Base-by-base conservation (phyloP, 345 rosid genomes). In the Populus deltoides region DNA sequence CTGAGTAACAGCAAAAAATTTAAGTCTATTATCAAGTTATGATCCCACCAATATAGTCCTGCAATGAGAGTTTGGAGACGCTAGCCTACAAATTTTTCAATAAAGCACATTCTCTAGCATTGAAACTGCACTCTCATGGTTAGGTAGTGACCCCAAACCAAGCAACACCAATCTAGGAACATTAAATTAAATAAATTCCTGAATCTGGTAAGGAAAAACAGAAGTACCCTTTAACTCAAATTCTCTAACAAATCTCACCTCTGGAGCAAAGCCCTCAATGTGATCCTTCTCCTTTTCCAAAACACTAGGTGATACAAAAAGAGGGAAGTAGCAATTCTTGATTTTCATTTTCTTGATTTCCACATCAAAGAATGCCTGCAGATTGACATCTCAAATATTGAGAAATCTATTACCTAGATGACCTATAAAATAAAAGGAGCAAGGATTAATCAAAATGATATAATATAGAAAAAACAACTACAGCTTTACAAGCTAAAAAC, bases 231-330 rank as follows among this genome's bases (percentile, higher is more conserved):
- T 53, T 53, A 53, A 63, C 35, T 33, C 36, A 33, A 33, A 33
- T 4, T 33, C 36, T 33, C 5, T 33, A 33, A 33, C 5, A 33
- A 61, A 75, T 73, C 85, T 86, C 35, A 93, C 99, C 97, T 93
- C 99, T 1, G 97, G 97, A 75, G 99, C 97, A 80, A 96, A 96
- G 49, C 98, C 99, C 78, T 96, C 98, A 0, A 96, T 68, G 78
- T 96, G 98, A 81, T 96, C 97, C 88, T 92, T 93, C 87, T 96
- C 99, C 86, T 89, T 96, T 79, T 92, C 90, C 53, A 93, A 79
- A 69, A 90, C 97, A 84, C 83, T 79, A 53, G 97, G 90, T 66
- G 99, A 96, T 66, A 96, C 99, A 90, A 93, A 96, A 70, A 96
- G 91, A 72, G 99, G 99, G 86, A 93, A 96, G 82, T 93, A 96